A percentile compares a stretch with the other conserved stretches of the same genome.
Evolutionary conservation across 768 basidiomycete species (phyloP).

Genomic region (Brasilioporus rufonigricans): DNA sequence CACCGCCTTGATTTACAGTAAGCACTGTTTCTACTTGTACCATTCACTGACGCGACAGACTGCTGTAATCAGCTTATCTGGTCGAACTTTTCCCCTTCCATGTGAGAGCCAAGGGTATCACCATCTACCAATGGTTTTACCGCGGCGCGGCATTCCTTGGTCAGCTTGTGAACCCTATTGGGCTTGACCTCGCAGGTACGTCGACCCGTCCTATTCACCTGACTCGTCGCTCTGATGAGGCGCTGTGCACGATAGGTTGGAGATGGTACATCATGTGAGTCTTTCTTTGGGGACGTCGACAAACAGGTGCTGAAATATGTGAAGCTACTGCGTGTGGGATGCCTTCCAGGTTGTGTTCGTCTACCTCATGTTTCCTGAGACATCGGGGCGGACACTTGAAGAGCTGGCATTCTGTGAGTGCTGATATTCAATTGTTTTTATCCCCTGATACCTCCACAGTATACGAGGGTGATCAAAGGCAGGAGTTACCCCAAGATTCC

Average conservation of each 20-base stretch:
- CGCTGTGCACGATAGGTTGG: too few species aligned
- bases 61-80: too few species aligned
- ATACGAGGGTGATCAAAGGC: background rate
- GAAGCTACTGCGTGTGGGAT: too few species aligned
- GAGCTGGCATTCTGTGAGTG: background rate
- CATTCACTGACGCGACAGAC: too few species aligned
- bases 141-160: background rate
- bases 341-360: too few species aligned
- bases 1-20: too few species aligned
- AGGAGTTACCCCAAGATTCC: background rate
- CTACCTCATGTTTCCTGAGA: too few species aligned
- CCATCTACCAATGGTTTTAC: background rate
- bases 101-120: too few species aligned
- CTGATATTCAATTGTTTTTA: background rate
- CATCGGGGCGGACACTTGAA: too few species aligned
- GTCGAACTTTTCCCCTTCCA: too few species aligned
- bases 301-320: background rate
- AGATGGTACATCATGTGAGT: constrained; percentile 10
- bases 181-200: background rate
- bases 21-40: background rate
- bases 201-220: background rate
- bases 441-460: too few species aligned
- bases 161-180: too few species aligned
- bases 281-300: background rate
- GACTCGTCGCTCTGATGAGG: background rate